These are phyloP conservation scores for Dichotomocladium elegans DNA, from an alignment of 371 early-diverging fungal species.

Conservation along the genomic window DNA sequence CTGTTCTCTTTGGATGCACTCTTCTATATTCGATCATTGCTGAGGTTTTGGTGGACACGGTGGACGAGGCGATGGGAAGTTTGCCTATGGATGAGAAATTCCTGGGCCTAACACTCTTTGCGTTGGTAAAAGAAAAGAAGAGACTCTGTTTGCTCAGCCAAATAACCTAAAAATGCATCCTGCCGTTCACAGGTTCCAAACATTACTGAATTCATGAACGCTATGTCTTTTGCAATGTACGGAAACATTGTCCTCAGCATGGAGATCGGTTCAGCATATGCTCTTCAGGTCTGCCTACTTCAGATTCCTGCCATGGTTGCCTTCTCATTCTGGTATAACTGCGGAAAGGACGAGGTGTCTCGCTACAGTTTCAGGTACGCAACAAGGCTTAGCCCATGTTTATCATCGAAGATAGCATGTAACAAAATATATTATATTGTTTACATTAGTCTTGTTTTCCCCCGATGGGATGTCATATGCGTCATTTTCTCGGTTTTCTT, in stretches of 20 bases:
- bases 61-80: conserved; percentile 67
- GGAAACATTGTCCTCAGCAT: conserved; percentile 90
- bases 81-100: conserved; percentile 80
- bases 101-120: conserved; percentile 90
- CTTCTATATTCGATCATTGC: conserved; percentile 86
- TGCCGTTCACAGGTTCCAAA: conserved; percentile 62
- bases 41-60: conserved; percentile 75
- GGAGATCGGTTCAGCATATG: conserved; percentile 96
- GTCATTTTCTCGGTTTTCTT: conserved; percentile 91
- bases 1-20: conserved; percentile 82
- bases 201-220: conserved; percentile 96
- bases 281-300: conserved; percentile 91
- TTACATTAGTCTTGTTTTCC: conserved; percentile 85
- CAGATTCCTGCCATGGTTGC: conserved; percentile 92
- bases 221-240: conserved; percentile 90
- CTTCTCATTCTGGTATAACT: conserved; percentile 72
- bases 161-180: too few relatives aligned
- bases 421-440: too few relatives aligned
- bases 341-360: conserved; percentile 35
- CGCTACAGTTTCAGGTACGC: conserved; percentile 41
- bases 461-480: conserved; percentile 87
- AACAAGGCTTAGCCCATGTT: too few relatives aligned
- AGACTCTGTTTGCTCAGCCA: too few relatives aligned
- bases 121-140: too few relatives aligned
- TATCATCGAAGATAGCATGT: too few relatives aligned